phyloP scores from a whole-genome alignment of 2,329 filamentous ascomycete species.

The Penicillium expansum region DNA sequence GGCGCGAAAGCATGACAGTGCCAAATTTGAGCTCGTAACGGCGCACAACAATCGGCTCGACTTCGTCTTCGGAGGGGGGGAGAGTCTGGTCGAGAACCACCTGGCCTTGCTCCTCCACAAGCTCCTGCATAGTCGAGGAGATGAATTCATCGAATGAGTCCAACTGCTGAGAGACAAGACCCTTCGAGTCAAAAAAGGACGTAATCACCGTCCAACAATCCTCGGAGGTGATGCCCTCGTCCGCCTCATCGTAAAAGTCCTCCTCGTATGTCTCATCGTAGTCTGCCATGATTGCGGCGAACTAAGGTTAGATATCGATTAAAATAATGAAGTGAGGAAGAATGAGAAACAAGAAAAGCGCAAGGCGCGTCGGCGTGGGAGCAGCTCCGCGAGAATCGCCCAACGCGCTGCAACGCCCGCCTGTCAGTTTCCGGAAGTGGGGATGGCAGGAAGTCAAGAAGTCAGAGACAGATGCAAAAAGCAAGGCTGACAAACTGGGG shows the following conservation, averaged over 20 bases:
- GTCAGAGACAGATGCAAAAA: slow-evolving; percentile 15
- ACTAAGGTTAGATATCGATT: slow-evolving; percentile 8
- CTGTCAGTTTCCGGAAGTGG: slow-evolving; percentile 19
- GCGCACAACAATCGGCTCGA: slow-evolving; percentile 75
- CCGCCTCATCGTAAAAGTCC: slow-evolving; percentile 64
- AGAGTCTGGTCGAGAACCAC: slow-evolving; percentile 93
- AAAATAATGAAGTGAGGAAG: slow-evolving; percentile 2
- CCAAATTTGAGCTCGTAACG: slow-evolving; percentile 96
- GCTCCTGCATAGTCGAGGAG: slow-evolving; percentile 86
- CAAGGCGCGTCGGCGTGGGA: slow-evolving; percentile 24
- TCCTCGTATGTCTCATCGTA: slow-evolving; percentile 66
- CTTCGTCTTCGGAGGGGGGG: slow-evolving; percentile 68
- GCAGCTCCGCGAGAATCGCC: slow-evolving; percentile 20
- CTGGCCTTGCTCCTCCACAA: slow-evolving; percentile 86
- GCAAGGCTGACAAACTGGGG: slow-evolving; percentile 26
- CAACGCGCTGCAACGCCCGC: slow-evolving; percentile 23
- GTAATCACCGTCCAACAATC: slow-evolving; percentile 99
- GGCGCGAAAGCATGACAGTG: slow-evolving; percentile 81
- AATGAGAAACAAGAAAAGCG: slow-evolving; percentile 11
- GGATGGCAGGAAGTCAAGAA: slow-evolving; percentile 3
- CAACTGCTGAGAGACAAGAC: slow-evolving; percentile 93
- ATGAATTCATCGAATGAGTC: slow-evolving; percentile 99
- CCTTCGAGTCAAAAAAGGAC: slow-evolving; percentile 94
- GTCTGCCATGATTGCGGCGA: slow-evolving; percentile 49
- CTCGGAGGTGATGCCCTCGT: slow-evolving; percentile 82